A percentile compares a stretch with the other conserved stretches of the same genome.
Conservation (phyloP, 192 early-diverging fungal genomes). For the Linnemannia exigua region DNA sequence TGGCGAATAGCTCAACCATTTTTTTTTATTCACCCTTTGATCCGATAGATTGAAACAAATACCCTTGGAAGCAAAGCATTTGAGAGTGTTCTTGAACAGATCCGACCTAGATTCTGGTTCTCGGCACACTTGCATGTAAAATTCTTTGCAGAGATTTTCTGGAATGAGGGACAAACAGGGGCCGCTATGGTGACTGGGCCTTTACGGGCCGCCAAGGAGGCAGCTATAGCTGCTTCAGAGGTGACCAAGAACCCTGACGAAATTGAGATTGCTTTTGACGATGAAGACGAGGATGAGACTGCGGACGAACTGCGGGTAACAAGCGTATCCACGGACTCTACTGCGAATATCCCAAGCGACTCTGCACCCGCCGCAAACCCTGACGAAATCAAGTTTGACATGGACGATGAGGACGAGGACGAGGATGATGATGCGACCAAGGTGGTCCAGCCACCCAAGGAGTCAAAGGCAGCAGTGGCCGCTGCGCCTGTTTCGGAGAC, state of each 20-base stretch:
- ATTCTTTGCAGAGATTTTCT: slow-evolving; percentile 79
- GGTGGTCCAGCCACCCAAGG: background rate
- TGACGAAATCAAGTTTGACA: slow-evolving; percentile 70
- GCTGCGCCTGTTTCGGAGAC: background rate
- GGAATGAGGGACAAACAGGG: slow-evolving; percentile 56
- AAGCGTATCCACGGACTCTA: background rate
- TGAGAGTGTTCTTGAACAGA: slow-evolving; percentile 76
- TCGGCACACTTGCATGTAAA: slow-evolving; percentile 96
- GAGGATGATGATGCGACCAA: slow-evolving; percentile 16
- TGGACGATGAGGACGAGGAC: slow-evolving; percentile 57
- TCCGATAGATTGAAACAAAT: slow-evolving; percentile 70
- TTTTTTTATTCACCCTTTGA: background rate
- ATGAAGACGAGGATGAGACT: slow-evolving; percentile 25
- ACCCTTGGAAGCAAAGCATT: slow-evolving; percentile 84
- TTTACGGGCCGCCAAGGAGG: background rate
- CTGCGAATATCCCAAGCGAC: background rate
- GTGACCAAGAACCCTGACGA: slow-evolving; percentile 56
- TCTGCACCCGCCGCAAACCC: slow-evolving; percentile 59
- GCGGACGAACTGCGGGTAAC: background rate
- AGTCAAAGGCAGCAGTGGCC: slow-evolving; percentile 5
- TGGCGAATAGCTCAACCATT: background rate
- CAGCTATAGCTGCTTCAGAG: background rate
- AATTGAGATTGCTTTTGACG: slow-evolving; percentile 51
- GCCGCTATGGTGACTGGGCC: slow-evolving; percentile 39
- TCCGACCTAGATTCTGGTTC: slow-evolving; percentile 95